Evolutionary conservation across 305 asterid genomes (phyloP), one percentile per base, ranked within the genome.

Genomic region (Fraxinus albicans): DNA sequence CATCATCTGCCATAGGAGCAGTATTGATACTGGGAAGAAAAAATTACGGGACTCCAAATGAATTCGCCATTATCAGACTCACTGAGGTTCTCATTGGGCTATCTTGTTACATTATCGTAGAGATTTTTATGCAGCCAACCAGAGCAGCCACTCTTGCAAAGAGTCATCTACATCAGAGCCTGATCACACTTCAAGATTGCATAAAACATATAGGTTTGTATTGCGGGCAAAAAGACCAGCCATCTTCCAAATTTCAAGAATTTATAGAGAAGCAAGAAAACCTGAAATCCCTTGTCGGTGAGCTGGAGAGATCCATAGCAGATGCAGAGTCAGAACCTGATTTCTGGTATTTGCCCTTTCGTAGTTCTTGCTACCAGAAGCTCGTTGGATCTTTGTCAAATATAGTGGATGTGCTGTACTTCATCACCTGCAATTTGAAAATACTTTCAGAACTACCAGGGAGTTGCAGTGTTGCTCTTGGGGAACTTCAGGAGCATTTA

Each of bases 311-410:
- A 58, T 76, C 77, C 44, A 86, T 83, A 1, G 78, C 73, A 78
- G 92, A 91, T 53, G 93, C 97, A 73, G 93, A 88, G 76, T 33
- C 84, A 84, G 98, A 94, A 85, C 98, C 97, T 0, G 86, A 85
- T 81, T 94, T 95, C 84, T 95, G 98, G 97, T 91, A 87, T 86
- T 79, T 88, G 72, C 97, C 99, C 36, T 95, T 95, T 58, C 92
- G 84, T 3, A 42, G 82, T 60, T 76, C 90, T 38, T 87, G 87
- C 84, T 92, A 91, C 87, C 82, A 78, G 83, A 91, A 91, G 87
- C 84, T 95, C 63, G 85, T 86, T 21, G 81, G n/a, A n/a, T 84
- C 92, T 8, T 44, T 92, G 83, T 80, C 91, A 13, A 87, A 86
- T 17, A 82, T 83, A 9, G 74, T 73, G 77, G 90, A 91, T 82